These are phyloP conservation scores for Vitis hybrid DNA, from an alignment of 177 flowering plant species.

Conservation along the genomic window DNA sequence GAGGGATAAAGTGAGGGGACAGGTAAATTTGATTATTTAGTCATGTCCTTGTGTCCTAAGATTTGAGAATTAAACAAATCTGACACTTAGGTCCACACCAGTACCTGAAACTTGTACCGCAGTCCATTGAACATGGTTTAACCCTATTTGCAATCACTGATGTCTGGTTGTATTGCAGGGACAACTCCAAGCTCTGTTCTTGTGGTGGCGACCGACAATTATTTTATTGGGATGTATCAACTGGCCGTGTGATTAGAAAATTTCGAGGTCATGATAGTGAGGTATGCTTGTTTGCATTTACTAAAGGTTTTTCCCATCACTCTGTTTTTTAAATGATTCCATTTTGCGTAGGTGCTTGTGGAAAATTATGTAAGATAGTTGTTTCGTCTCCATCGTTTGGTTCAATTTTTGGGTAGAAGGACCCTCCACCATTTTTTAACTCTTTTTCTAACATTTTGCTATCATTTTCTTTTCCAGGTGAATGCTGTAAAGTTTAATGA, in stretches of 20 bases:
- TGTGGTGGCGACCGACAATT: constrained; percentile 93
- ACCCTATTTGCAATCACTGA: no score
- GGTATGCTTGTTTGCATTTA: constrained; percentile 35
- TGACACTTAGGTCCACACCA: not conserved
- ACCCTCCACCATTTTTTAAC: not conserved
- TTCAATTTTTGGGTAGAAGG: not conserved
- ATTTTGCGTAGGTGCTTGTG: no score
- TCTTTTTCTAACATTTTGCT: not conserved
- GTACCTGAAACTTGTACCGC: not conserved
- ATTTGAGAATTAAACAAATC: no score
- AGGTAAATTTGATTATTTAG: no score
- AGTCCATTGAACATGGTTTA: not conserved
- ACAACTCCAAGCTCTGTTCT: constrained; percentile 79
- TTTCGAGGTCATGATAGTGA: constrained; percentile 95
- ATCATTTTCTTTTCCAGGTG: constrained; percentile 47
- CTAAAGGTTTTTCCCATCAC: not conserved
- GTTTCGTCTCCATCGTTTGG: no score
- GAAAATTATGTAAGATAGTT: no score
- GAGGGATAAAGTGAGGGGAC: no score
- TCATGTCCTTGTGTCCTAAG: no score
- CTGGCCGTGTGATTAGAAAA: constrained; percentile 85
- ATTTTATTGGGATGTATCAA: constrained; percentile 90
- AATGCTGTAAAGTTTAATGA: constrained; percentile 96
- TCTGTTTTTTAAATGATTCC: not conserved
- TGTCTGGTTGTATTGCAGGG: constrained; percentile 42